These are phyloP conservation scores for Botrytis porri DNA, from an alignment of 2,329 filamentous ascomycete species.

Conservation along the genomic window DNA sequence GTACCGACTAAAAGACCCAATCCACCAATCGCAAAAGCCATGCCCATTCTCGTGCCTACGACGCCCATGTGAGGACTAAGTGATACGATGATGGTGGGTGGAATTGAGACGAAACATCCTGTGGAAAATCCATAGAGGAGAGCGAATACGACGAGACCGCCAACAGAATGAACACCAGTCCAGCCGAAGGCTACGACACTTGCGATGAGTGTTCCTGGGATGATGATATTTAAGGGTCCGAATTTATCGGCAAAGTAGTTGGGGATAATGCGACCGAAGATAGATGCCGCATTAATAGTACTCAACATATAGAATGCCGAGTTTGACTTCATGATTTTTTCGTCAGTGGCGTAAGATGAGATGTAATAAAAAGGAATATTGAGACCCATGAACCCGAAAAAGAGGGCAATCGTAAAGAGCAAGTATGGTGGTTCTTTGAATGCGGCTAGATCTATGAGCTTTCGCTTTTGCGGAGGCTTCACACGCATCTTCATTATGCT, in stretches of 20 bases:
- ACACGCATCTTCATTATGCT: constrained; percentile 51
- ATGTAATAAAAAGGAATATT: constrained; percentile 30
- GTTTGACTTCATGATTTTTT: constrained; percentile 20
- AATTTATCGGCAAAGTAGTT: constrained; percentile 25
- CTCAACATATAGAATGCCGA: constrained; percentile 29
- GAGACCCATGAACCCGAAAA: constrained; percentile 42
- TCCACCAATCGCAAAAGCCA: constrained; percentile 21
- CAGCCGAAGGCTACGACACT: constrained; percentile 22
- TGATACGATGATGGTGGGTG: constrained; percentile 22
- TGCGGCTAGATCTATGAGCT: constrained; percentile 10
- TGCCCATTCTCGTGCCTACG: constrained; percentile 24
- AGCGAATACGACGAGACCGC: constrained; percentile 22
- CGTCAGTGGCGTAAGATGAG: constrained; percentile 22
- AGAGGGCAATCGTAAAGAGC: constrained; percentile 44
- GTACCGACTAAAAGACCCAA: constrained; percentile 23
- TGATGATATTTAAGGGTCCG: constrained; percentile 39
- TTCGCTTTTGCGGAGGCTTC: constrained; percentile 48
- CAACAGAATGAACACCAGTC: constrained; percentile 22
- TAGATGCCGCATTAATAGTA: constrained; percentile 27
- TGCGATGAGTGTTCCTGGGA: constrained; percentile 21
- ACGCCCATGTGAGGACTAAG: constrained; percentile 19
- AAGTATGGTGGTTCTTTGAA: constrained; percentile 21
- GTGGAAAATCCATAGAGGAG: constrained; percentile 28
- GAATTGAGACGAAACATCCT: constrained; percentile 24
- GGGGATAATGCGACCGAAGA: constrained; percentile 28